These are phyloP conservation scores for Nigrospora sphaerica DNA, from an alignment of 2,329 filamentous ascomycete species.

Conservation along the genomic window DNA sequence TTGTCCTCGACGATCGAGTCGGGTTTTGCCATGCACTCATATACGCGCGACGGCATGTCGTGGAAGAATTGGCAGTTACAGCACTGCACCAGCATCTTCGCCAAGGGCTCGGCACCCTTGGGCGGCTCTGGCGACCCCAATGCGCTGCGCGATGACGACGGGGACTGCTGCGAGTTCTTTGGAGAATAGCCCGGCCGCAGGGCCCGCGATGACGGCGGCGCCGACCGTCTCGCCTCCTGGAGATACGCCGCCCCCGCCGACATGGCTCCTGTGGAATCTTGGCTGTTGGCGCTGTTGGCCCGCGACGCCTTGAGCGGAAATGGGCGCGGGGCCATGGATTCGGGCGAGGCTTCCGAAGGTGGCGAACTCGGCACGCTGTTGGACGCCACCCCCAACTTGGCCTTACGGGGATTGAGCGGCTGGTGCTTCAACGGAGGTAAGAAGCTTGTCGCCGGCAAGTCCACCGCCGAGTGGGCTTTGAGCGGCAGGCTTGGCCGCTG, in stretches of 20 bases:
- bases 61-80: conserved; percentile 59
- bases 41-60: conserved; percentile 57
- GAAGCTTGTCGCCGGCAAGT: conserved; percentile 22
- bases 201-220: conserved; percentile 15
- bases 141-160: background rate
- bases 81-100: conserved; percentile 60
- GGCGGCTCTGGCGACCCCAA: conserved; percentile 1
- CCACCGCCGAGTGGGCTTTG: conserved; percentile 19
- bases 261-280: conserved; percentile 12
- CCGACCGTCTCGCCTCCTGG: conserved; percentile 26
- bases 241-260: conserved; percentile 24
- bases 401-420: conserved; percentile 22
- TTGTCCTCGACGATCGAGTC: conserved; percentile 46
- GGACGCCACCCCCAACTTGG: conserved; percentile 11
- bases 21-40: conserved; percentile 57
- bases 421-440: conserved; percentile 31
- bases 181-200: conserved; percentile 17
- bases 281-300: conserved; percentile 14
- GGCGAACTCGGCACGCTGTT: conserved; percentile 18
- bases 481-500: conserved; percentile 9
- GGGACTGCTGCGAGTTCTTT: conserved; percentile 16
- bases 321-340: conserved; percentile 15
- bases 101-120: conserved; percentile 31
- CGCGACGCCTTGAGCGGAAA: conserved; percentile 18
- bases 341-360: conserved; percentile 14